These are phyloP conservation scores for Trichoderma pleuroti DNA, from an alignment of 2,329 filamentous ascomycete species.

Conservation along the genomic window DNA sequence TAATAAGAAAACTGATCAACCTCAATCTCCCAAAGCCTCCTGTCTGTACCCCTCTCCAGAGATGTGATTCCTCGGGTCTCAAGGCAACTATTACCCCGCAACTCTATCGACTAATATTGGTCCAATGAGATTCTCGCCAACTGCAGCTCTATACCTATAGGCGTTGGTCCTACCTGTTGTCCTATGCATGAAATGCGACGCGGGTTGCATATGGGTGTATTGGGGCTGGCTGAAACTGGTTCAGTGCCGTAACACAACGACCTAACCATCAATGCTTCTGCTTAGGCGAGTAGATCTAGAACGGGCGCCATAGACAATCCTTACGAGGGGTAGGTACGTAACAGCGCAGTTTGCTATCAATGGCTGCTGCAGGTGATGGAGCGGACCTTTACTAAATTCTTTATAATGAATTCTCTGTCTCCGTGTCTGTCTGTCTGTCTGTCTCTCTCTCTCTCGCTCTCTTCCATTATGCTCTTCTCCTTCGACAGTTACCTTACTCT, in stretches of 20 bases:
- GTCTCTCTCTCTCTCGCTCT: too few relatives aligned
- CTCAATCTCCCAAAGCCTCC: background rate
- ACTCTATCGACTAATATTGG: background rate
- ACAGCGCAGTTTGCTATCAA: background rate
- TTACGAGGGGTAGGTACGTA: background rate
- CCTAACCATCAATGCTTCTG: background rate
- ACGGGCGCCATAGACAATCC: background rate
- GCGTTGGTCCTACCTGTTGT: background rate
- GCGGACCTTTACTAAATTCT: background rate
- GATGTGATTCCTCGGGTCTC: background rate
- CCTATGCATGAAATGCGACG: background rate
- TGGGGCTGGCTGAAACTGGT: background rate
- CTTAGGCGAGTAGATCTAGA: background rate
- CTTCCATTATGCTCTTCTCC: background rate
- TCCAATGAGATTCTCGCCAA: background rate
- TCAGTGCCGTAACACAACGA: background rate
- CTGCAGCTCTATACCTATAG: background rate
- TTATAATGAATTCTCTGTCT: background rate
- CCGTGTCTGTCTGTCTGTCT: background rate
- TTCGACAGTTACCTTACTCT: background rate
- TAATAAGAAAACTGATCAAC: background rate
- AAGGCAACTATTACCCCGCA: constrained; percentile 6
- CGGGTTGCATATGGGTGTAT: background rate
- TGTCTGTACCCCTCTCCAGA: background rate
- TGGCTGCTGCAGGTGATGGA: background rate